Conservation (phyloP, 2,329 filamentous ascomycete species). For the Alternaria conjuncta region DNA sequence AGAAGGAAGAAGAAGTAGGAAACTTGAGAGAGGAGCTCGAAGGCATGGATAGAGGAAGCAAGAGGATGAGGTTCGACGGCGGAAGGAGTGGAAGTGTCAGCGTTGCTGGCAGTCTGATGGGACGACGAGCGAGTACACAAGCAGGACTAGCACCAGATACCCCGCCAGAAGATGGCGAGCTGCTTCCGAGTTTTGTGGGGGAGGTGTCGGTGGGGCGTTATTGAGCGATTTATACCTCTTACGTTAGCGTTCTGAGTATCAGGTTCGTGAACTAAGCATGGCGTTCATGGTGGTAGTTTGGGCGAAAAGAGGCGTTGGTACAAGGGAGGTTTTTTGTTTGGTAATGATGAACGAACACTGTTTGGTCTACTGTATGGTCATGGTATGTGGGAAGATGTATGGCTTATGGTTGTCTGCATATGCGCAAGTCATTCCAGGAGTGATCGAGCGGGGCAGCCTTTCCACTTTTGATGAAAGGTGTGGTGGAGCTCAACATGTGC, state of each 20-base stretch:
- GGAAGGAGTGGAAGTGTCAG: slow-evolving; percentile 19
- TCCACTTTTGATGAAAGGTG: not conserved
- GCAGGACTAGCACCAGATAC: slow-evolving; percentile 23
- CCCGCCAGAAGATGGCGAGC: slow-evolving; percentile 32
- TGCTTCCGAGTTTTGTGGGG: slow-evolving; percentile 29
- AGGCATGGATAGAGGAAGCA: slow-evolving; percentile 26
- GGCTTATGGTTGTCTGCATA: not conserved
- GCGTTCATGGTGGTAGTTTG: slow-evolving; percentile 3
- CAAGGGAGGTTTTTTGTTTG: not conserved
- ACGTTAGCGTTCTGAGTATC: slow-evolving; percentile 4
- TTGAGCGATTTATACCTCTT: slow-evolving; percentile 1
- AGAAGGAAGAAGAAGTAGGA: slow-evolving; percentile 30
- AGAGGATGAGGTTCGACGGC: slow-evolving; percentile 26
- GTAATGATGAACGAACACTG: not conserved
- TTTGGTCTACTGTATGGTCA: not conserved
- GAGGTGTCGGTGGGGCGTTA: slow-evolving; percentile 25
- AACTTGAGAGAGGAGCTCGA: slow-evolving; percentile 27
- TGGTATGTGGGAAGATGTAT: not conserved
- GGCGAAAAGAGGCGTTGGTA: slow-evolving; percentile 1
- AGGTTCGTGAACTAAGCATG: slow-evolving; percentile 1
- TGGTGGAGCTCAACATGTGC: not conserved
- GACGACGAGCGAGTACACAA: slow-evolving; percentile 17
- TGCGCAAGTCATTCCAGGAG: not conserved
- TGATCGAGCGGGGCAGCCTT: not conserved
- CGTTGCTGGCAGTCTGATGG: slow-evolving; percentile 13